These are phyloP conservation scores for Eurotiales sp. DNA, from an alignment of 2,329 filamentous ascomycete species.

Conservation along the genomic window DNA sequence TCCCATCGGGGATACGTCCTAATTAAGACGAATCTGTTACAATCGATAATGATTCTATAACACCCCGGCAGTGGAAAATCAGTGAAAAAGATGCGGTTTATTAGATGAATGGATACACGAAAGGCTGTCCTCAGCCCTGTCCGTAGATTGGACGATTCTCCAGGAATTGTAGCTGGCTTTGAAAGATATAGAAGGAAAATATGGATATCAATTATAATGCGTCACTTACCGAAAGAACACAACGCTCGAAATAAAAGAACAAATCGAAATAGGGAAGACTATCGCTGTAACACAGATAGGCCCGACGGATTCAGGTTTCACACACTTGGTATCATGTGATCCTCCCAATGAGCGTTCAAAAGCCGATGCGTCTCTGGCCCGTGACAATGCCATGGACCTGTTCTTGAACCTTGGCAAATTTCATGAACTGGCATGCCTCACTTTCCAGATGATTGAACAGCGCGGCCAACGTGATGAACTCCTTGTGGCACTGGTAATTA, in stretches of 20 bases:
- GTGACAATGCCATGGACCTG: slow-evolving; percentile 17
- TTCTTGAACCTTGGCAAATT: slow-evolving; percentile 40
- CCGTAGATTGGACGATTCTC: too few species aligned
- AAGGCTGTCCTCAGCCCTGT: too few species aligned
- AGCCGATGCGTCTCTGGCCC: slow-evolving; percentile 16
- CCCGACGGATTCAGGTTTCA: too few species aligned
- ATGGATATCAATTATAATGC: neutral
- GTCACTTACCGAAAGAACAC: neutral
- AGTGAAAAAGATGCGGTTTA: too few species aligned
- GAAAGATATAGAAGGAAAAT: neutral
- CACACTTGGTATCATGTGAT: too few species aligned
- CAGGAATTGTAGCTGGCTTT: too few species aligned
- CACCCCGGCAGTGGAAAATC: too few species aligned
- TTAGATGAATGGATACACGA: too few species aligned
- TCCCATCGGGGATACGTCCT: too few species aligned
- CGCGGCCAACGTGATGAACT: slow-evolving; percentile 39
- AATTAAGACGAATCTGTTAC: too few species aligned
- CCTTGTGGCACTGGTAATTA: slow-evolving; percentile 33
- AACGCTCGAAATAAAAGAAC: neutral
- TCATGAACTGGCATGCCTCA: slow-evolving; percentile 38
- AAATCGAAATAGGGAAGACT: neutral
- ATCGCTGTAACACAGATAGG: neutral
- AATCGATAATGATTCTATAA: too few species aligned
- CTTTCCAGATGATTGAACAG: slow-evolving; percentile 47
- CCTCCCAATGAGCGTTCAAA: too few species aligned